Evolutionary conservation across 768 basidiomycete genomes (phyloP), one percentile per base, ranked within the genome.

Genomic region (Mycena leptocephala): DNA sequence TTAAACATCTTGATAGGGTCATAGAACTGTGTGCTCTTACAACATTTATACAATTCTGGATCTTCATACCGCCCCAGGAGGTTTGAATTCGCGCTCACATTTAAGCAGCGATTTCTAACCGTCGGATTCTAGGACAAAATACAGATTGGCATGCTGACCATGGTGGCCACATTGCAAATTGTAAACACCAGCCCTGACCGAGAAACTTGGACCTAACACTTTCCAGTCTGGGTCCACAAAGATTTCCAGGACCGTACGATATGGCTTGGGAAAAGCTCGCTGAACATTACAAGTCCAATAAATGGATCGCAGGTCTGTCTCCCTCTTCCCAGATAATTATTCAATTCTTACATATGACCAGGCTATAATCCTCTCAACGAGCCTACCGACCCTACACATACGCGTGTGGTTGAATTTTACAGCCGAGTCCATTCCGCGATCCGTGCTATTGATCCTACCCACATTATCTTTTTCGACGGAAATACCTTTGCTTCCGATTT

Each of bases 291-390:
- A 92, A 89, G 77, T 89, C 87, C 72, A 95, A 96, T 83, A 88
- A 91, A 75, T 96, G 95, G 95, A 92, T 96, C 73, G 95, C 95
- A 2, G 95, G 75, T 72, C 22, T 2, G 48, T 33, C 11, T 24
- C 7, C 39, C 1, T 18, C n/a, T 13, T n/a, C 30, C n/a, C 6
- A 1, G 1, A 9, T 3, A 39, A 0, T 13, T 26, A 3, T 30
- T 62, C 14, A 2, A 26, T 53, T 4, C 46, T 66, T 9, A 46
- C 26, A 22, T 18, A 30, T 30, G n/a, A 4, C 5, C 37, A 76
- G 76, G 95, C 22, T 97, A 95, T 85, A 96, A 96, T 84, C 94
- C 93, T 5, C 86, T 97, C 59, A 97, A 96, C 89, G 95, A 97
- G 85, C 89, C 94, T 43, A 92, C 95, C 4, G 95, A 96, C 81